A percentile compares a stretch with the other conserved stretches of the same genome.
Conservation (phyloP, 768 basidiomycete genomes). For the Tylopilus rubrobrunneus region DNA sequence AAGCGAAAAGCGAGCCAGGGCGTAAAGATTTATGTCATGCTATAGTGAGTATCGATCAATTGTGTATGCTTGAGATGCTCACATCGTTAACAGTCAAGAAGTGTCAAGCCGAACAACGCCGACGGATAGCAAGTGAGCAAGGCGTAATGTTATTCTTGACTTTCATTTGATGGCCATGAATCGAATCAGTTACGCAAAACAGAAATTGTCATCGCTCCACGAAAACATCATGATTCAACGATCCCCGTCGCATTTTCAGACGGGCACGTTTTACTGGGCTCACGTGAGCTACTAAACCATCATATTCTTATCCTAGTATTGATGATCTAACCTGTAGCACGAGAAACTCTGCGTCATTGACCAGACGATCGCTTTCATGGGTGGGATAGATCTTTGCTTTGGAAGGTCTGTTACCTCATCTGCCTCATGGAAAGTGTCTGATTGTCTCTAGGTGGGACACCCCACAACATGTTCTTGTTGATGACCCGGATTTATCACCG, state of each 20-base stretch:
- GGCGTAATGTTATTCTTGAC: not conserved
- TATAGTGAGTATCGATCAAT: conserved; percentile 60
- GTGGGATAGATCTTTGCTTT: conserved; percentile 92
- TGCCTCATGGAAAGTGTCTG: not conserved
- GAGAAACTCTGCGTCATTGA: conserved; percentile 98
- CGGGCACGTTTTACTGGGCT: conserved; percentile 98
- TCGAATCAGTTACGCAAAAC: conserved; percentile 76
- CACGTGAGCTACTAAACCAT: conserved; percentile 55
- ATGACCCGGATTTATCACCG: conserved; percentile 66
- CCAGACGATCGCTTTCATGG: conserved; percentile 97
- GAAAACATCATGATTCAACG: conserved; percentile 95
- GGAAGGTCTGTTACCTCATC: conserved; percentile 50
- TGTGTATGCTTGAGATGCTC: not conserved
- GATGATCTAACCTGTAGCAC: conserved; percentile 54
- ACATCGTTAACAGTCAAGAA: conserved; percentile 62
- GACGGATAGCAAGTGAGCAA: conserved; percentile 80
- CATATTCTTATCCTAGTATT: not conserved
- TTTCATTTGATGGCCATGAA: conserved; percentile 4
- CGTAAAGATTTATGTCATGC: conserved; percentile 91
- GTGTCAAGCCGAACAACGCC: conserved; percentile 95
- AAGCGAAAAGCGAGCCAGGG: conserved; percentile 92
- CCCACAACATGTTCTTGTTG: conserved; percentile 84
- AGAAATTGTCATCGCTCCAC: conserved; percentile 72
- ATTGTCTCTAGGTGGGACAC: conserved; percentile 79
- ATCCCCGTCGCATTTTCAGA: conserved; percentile 96